Conservation (phyloP, 352 stramenopile genomes). For the Phytophthora vignae region DNA sequence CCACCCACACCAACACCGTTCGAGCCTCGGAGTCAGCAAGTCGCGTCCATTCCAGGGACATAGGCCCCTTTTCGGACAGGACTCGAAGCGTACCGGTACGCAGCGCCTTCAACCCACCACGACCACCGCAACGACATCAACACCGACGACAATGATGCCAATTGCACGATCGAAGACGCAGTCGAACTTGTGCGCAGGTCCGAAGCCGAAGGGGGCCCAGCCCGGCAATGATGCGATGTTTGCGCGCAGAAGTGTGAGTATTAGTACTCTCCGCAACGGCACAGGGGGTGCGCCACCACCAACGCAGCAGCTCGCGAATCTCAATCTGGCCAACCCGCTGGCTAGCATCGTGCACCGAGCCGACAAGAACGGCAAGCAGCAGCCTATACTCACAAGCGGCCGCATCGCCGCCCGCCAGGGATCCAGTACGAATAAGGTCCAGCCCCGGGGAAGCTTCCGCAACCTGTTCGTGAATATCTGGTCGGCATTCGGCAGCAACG, state of each 20-base stretch:
- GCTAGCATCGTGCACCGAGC: conserved; percentile 67
- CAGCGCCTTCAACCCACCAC: conserved; percentile 3
- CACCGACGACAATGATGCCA: conserved; percentile 22
- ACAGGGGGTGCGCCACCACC: too few relatives aligned
- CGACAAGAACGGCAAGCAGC: conserved; percentile 60
- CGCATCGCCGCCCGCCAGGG: conserved; percentile 18
- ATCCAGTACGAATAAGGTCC: neutral
- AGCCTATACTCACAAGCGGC: conserved; percentile 15
- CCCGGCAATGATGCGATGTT: conserved; percentile 46
- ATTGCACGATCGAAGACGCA: conserved; percentile 42
- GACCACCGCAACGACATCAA: neutral
- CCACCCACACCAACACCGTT: neutral
- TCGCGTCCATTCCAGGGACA: neutral
- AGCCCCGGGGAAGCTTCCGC: conserved; percentile 53
- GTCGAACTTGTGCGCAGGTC: conserved; percentile 15
- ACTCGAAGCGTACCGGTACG: conserved; percentile 12
- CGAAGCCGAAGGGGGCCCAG: conserved; percentile 35
- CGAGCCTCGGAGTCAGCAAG: neutral
- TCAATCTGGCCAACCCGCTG: conserved; percentile 50
- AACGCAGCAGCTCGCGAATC: conserved; percentile 50
- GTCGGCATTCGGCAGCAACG: conserved; percentile 57
- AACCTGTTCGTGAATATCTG: conserved; percentile 73
- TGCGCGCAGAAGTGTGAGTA: conserved; percentile 61
- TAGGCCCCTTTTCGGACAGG: conserved; percentile 5
- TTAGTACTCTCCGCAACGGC: conserved; percentile 39